phyloP scores from a whole-genome alignment of 169 alveolate species.

The Pseudocohnilembus persalinus region DNA sequence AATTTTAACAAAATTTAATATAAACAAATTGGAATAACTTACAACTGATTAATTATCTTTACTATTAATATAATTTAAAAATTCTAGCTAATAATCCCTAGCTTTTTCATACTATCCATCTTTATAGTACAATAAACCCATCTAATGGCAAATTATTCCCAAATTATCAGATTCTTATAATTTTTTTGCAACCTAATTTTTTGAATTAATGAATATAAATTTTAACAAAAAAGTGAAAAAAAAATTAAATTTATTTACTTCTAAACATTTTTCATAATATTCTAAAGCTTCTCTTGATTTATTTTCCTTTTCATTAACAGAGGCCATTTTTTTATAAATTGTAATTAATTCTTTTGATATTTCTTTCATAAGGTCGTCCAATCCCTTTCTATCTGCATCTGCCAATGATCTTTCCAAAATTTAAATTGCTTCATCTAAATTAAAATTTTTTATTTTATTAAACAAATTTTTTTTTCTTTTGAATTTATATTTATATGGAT shows the following conservation, averaged over 20 bases:
- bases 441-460: too few species aligned
- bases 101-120: slow-evolving; percentile 18
- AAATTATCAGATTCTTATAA: slow-evolving; percentile 29
- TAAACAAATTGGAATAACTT: not conserved
- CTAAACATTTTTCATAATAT: slow-evolving; percentile 46
- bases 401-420: slow-evolving; percentile 36
- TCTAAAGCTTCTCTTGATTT: slow-evolving; percentile 18
- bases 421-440: slow-evolving; percentile 20
- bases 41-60: not conserved
- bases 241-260: not conserved
- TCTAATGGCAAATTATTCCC: slow-evolving; percentile 43
- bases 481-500: too few species aligned
- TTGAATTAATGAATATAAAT: not conserved
- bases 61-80: slow-evolving; percentile 9
- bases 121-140: slow-evolving; percentile 35
- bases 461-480: not conserved
- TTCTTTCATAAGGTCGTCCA: slow-evolving; percentile 25
- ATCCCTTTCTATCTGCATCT: slow-evolving; percentile 21
- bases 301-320: slow-evolving; percentile 35
- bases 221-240: not conserved
- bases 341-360: slow-evolving; percentile 39
- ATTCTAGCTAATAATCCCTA: slow-evolving; percentile 30
- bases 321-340: slow-evolving; percentile 46
- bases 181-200: slow-evolving; percentile 28
- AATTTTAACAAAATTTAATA: not conserved